phyloP scores from a whole-genome alignment of 257 asterid genomes.

The Petunia secreta region DNA sequence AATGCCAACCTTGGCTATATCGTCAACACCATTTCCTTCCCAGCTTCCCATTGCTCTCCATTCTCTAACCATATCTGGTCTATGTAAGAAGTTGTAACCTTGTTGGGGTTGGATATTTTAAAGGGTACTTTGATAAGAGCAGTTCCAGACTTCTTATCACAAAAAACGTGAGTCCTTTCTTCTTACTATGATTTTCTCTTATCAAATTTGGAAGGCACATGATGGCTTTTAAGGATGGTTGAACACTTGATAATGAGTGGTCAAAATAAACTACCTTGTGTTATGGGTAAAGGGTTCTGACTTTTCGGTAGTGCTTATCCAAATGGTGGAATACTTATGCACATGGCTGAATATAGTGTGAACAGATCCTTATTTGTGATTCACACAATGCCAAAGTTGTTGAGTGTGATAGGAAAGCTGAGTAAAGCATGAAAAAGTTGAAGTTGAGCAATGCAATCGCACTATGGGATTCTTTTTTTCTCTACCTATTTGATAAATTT shows the following conservation, averaged over 20 bases:
- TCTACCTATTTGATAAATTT: not conserved
- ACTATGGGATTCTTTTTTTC: not conserved
- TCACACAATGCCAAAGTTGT: constrained; percentile 22
- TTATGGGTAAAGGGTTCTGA: constrained; percentile 15
- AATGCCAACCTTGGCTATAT: constrained; percentile 24
- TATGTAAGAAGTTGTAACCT: not conserved
- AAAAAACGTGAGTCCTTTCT: not conserved
- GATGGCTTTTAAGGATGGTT: constrained; percentile 5
- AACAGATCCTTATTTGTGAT: constrained; percentile 16
- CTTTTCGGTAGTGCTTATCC: constrained; percentile 7
- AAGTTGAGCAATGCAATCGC: not conserved
- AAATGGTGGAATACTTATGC: constrained; percentile 17
- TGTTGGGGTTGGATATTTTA: not conserved
- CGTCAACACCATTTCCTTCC: constrained; percentile 30
- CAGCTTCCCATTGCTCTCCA: constrained; percentile 30
- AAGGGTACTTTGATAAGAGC: constrained; percentile 17
- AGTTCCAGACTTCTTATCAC: constrained; percentile 17
- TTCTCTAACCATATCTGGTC: constrained; percentile 37
- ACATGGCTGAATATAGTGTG: constrained; percentile 21
- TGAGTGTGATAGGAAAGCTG: not conserved
- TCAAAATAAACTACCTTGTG: constrained; percentile 9
- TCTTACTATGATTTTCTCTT: constrained; percentile 1
- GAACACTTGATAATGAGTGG: constrained; percentile 22
- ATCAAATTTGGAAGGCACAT: not conserved
- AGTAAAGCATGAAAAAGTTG: not conserved